Evolutionary conservation across 306 rosid species (phyloP).

Genomic region (Trifolium pratense): DNA sequence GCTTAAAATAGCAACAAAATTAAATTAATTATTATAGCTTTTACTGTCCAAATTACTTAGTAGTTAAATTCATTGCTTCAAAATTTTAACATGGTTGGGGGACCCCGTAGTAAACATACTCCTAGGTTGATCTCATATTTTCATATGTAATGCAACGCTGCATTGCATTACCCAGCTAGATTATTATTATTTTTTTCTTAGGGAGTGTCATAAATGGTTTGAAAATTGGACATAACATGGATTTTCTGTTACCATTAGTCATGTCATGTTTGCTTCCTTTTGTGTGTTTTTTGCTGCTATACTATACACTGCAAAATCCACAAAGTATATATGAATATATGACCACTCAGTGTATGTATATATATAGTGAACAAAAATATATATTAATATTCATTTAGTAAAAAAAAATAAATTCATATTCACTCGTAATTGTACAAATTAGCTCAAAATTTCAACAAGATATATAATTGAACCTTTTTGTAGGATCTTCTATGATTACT

Average conservation of each 20-base stretch:
- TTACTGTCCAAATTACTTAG: neutral
- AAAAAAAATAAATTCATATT: too few species aligned
- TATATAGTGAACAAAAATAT: neutral
- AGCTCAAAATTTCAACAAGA: neutral
- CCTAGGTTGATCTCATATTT: too few species aligned
- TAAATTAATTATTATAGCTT: neutral
- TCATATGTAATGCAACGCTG: too few species aligned
- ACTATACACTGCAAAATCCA: neutral
- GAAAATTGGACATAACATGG: neutral
- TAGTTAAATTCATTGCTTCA: neutral
- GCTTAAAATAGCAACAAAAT: neutral
- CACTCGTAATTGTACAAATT: too few species aligned
- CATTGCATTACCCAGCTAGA: too few species aligned
- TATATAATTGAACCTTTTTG: neutral
- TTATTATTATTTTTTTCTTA: neutral
- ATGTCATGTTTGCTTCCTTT: neutral
- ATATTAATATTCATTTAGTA: too few species aligned
- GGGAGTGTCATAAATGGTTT: neutral
- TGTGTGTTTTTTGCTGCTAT: neutral
- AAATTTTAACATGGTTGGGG: neutral
- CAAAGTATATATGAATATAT: neutral
- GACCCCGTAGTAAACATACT: too few species aligned
- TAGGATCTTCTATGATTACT: neutral
- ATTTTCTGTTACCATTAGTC: neutral
- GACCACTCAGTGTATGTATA: too few species aligned